These are phyloP conservation scores for Pestalotiopsis sp. DNA, from an alignment of 2,329 filamentous ascomycete species.

Conservation along the genomic window DNA sequence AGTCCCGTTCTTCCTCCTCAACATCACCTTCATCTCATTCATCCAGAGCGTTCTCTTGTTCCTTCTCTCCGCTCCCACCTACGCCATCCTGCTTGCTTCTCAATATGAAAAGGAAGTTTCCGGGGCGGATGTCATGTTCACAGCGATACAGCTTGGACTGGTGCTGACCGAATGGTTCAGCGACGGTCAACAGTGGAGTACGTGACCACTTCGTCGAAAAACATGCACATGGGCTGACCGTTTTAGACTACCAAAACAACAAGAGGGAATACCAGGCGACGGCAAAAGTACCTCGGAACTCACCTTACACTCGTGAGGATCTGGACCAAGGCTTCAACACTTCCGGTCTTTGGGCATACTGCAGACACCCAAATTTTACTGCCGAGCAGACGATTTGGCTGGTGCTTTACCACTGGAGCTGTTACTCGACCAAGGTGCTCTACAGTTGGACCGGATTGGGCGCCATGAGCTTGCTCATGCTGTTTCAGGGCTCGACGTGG, in stretches of 20 bases:
- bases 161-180: slow-evolving; percentile 75
- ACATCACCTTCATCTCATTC: slow-evolving; percentile 86
- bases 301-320: slow-evolving; percentile 69
- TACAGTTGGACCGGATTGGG: slow-evolving; percentile 82
- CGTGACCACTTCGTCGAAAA: slow-evolving; percentile 25
- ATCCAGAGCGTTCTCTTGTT: slow-evolving; percentile 83
- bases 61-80: slow-evolving; percentile 74
- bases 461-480: slow-evolving; percentile 67
- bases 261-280: slow-evolving; percentile 76
- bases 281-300: slow-evolving; percentile 69
- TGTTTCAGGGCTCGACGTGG: slow-evolving; percentile 89
- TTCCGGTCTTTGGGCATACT: slow-evolving; percentile 83
- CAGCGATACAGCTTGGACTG: slow-evolving; percentile 49
- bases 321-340: slow-evolving; percentile 90
- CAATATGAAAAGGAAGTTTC: slow-evolving; percentile 58
- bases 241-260: slow-evolving; percentile 73
- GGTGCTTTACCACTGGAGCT: slow-evolving; percentile 84
- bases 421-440: slow-evolving; percentile 69
- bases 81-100: slow-evolving; percentile 76
- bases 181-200: slow-evolving; percentile 91
- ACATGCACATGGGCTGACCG: background rate
- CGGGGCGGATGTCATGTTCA: slow-evolving; percentile 50
- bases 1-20: slow-evolving; percentile 78
- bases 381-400: slow-evolving; percentile 93
- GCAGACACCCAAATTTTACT: slow-evolving; percentile 92